Base-by-base conservation (phyloP, 208 protist species). In the Leishmania amazonensis region DNA sequence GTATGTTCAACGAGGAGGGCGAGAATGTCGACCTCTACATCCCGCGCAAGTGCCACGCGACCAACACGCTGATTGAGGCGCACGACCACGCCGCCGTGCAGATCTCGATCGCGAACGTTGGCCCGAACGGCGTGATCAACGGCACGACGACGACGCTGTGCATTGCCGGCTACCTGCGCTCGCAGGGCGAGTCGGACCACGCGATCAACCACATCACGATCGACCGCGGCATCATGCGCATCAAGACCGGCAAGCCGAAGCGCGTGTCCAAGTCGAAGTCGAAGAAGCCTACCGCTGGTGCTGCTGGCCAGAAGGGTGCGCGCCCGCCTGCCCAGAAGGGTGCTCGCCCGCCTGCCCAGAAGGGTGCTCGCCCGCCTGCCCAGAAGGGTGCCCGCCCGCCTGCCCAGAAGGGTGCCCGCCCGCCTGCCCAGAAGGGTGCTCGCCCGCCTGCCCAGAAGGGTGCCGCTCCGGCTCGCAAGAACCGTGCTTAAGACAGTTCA, bases 31-130 rank as follows among this genome's bases (percentile, higher is more conserved):
- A 99, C 82, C 88, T 99, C 51, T 99, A 99, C 95, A 98, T 98
- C 86, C 98, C 98, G 75, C 94, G 98, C 87, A 99, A 99, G 93
- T 99, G 98, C 96, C 97, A 98, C 83, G 96, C 98, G 87, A 99
- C 98, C 74, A 98, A 98, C 94, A 89, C 87, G 81, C 90, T 99
- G 64, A 99, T 99, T 87, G 78, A 84, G 76, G 96, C 97, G 62
- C 97, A 94, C 83, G 98, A 99, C 89, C 96, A 99, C 94, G 97
- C 97, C 65, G 87, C 97, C 53, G 94, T 99, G 60, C 98, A 99
- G 97, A 95, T 99, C 88, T 92, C 96, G 82, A 95, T 99, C 84
- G 98, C 96, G 78, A 91, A 99, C 83, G 97, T 99, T 58, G 92
- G 98, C 74, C 78, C 87, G 77, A 93, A 95, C 81, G 97, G 98